A percentile compares a stretch with the other conserved stretches of the same genome.
Evolutionary conservation across 140 eudicot genomes (phyloP).

Genomic region (Anethum foeniculum): DNA sequence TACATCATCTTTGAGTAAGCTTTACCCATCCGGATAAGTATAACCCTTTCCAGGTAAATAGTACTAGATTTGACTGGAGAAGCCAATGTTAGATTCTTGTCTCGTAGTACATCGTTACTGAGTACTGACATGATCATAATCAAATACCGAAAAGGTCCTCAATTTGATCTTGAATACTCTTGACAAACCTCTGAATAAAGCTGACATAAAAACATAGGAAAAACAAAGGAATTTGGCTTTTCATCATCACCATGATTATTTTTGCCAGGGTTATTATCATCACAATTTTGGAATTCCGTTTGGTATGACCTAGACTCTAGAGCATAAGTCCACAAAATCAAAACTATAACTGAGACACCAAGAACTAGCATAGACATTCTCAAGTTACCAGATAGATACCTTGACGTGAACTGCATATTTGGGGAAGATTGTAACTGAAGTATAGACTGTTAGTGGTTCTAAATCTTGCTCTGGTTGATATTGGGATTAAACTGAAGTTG

Average conservation of each 20-base stretch:
- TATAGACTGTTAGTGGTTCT: constrained; percentile 16
- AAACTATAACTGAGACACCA: constrained; percentile 28
- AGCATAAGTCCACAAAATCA: constrained; percentile 25
- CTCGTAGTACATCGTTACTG: constrained; percentile 28
- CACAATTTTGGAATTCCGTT: constrained; percentile 16
- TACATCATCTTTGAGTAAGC: neutral
- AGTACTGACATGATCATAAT: constrained; percentile 14
- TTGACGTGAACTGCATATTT: neutral
- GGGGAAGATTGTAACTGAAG: constrained; percentile 15
- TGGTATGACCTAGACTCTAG: constrained; percentile 20
- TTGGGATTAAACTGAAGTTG: constrained; percentile 15
- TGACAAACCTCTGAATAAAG: constrained; percentile 10
- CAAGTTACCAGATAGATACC: constrained; percentile 12
- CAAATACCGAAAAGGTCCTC: constrained; percentile 32
- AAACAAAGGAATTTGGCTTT: constrained; percentile 32
- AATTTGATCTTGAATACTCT: constrained; percentile 43
- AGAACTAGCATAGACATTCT: constrained; percentile 19
- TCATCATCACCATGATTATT: constrained; percentile 26
- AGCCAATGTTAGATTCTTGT: constrained; percentile 18
- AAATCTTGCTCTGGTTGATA: constrained; percentile 13
- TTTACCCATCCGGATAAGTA: constrained; percentile 47
- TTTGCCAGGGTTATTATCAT: constrained; percentile 4
- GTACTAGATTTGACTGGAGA: constrained; percentile 19
- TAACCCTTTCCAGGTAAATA: constrained; percentile 46
- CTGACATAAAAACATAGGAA: constrained; percentile 42